Conservation (phyloP, 164 flowering plant species). For the Annona squamosa region DNA sequence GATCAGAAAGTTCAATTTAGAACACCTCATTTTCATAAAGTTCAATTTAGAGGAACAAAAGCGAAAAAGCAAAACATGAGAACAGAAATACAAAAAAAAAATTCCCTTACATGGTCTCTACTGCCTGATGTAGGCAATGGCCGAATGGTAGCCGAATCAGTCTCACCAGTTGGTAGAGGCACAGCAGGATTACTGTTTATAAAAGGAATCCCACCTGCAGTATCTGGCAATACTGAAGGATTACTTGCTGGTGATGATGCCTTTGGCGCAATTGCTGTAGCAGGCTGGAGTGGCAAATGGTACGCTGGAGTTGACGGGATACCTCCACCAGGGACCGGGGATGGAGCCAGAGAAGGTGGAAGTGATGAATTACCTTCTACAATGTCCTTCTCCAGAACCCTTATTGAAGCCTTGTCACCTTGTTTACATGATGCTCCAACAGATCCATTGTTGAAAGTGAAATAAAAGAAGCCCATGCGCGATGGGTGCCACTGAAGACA, state of each 20-base stretch:
- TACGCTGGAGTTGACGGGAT: constrained; percentile 34
- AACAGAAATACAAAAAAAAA: neutral
- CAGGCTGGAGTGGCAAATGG: constrained; percentile 1
- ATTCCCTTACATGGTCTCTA: constrained; percentile 32
- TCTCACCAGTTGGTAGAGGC: constrained; percentile 88
- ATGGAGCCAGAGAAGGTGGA: constrained; percentile 39
- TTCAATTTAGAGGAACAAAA: neutral
- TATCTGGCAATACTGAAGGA: constrained; percentile 32
- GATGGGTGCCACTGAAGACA: constrained; percentile 69
- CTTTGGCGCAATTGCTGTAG: constrained; percentile 32
- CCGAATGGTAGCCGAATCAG: constrained; percentile 63
- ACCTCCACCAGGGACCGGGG: constrained; percentile 44
- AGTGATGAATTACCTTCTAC: constrained; percentile 7
- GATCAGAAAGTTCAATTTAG: neutral
- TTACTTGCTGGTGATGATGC: constrained; percentile 18
- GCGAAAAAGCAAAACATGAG: neutral
- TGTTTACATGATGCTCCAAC: constrained; percentile 30
- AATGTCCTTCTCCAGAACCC: constrained; percentile 29
- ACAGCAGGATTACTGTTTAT: constrained; percentile 88
- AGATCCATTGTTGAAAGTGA: constrained; percentile 61
- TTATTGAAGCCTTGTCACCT: constrained; percentile 55
- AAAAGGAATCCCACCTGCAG: constrained; percentile 61
- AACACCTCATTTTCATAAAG: neutral
- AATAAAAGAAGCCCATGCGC: constrained; percentile 74
- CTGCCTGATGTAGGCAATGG: constrained; percentile 55